phyloP scores from a whole-genome alignment of 306 rosid species.

The Cucumis cinereus region DNA sequence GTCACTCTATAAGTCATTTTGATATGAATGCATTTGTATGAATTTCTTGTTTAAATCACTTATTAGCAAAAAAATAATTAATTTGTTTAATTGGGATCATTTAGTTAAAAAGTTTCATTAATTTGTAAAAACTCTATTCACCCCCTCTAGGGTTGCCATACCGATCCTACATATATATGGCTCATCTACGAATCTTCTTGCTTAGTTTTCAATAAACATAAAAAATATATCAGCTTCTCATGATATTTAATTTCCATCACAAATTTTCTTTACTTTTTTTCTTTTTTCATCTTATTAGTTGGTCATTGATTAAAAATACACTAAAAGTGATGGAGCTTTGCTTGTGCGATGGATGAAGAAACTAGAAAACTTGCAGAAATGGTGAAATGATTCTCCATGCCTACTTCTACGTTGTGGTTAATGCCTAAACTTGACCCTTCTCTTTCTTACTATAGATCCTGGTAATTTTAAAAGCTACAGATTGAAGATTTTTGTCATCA shows the following conservation, averaged over 20 bases:
- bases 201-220: constrained; percentile 2
- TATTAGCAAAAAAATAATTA: too few relatives aligned
- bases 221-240: background rate
- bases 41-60: too few relatives aligned
- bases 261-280: background rate
- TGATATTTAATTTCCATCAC: background rate
- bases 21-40: too few relatives aligned
- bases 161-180: too few relatives aligned
- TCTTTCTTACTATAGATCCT: background rate
- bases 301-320: background rate
- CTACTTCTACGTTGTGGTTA: background rate
- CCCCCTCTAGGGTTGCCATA: too few relatives aligned
- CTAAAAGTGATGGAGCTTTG: constrained; percentile 4
- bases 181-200: background rate
- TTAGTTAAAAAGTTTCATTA: too few relatives aligned
- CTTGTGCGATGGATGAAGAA: background rate
- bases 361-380: constrained; percentile 5
- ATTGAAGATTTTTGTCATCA: constrained; percentile 3
- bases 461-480: background rate
- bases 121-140: too few relatives aligned
- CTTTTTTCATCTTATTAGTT: background rate
- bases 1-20: too few relatives aligned
- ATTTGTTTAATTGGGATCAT: too few relatives aligned
- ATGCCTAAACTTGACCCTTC: background rate
- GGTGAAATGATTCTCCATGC: constrained; percentile 9